Base-by-base conservation (phyloP, 1,284 basidiomycete genomes). In the Paramarasmius palmivorus region DNA sequence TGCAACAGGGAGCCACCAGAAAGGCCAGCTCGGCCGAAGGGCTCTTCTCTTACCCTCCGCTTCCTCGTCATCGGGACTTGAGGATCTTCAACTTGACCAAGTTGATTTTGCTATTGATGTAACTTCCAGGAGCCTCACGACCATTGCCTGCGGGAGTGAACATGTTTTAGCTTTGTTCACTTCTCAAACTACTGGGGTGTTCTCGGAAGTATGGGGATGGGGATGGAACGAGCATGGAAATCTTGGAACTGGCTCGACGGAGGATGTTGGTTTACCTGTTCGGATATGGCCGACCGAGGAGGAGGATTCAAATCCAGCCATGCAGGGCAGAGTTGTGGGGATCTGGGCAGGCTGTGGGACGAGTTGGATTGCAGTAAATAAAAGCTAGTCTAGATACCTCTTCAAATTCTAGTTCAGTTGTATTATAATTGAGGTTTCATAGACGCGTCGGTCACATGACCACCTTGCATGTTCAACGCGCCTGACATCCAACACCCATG, bases 191-290 rank as follows among this genome's bases (percentile, higher is more conserved):
- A 50, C n/a, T n/a, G n/a, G n/a, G n/a, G 10, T 41, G 47, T 19
- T 39, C 52, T 50, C 60, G 4, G 79, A 82, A 57, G 79, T 94
- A 1, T 90, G 82, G 80, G 88, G 83, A 0, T 95, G 93, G 88
- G 94, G 94, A 0, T 96, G 94, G 94, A 97, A 96, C 67, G 94
- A 97, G 68, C 94, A 96, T 65, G 94, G 94, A 10, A 97, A 95
- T 68, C 75, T 96, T 14, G 93, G 90, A 0, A 63, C 83, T 23
- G 87, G 85, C 0, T 73, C 78, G 49, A 80, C 78, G 3, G 68
- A 76, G 4, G 85, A 91, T 59, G 68, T 78, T 9, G 64, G 72
- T 36, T 38, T 69, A 19, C 84, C 84, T 12, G 59, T 68, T 2
- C 75, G 73, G 51, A 62, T 89, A n/a, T 89, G 83, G 82, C 79